Evolutionary conservation across 2,329 filamentous ascomycete genomes (phyloP).

Genomic region (Knufia fluminis): DNA sequence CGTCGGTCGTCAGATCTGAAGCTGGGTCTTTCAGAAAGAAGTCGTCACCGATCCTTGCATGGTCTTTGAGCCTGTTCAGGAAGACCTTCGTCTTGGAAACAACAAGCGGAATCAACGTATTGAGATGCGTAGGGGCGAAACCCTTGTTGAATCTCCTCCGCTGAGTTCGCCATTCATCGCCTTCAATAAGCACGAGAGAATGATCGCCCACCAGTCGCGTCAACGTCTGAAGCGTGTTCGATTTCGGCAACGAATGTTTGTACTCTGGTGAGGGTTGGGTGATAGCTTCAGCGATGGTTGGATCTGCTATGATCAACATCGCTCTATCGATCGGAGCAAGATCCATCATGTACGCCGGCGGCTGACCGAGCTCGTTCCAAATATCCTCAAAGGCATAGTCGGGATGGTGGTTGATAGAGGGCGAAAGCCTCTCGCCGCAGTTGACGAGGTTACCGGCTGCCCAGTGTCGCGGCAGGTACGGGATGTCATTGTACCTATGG

Average conservation of each 20-base stretch:
- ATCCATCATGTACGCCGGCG: slow-evolving; percentile 30
- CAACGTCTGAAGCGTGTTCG: slow-evolving; percentile 25
- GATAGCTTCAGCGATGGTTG: slow-evolving; percentile 32
- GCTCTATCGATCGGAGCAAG: slow-evolving; percentile 31
- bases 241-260: slow-evolving; percentile 28
- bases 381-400: slow-evolving; percentile 19
- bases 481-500: slow-evolving; percentile 12
- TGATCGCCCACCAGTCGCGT: slow-evolving; percentile 26
- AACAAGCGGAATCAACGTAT: slow-evolving; percentile 26
- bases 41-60: slow-evolving; percentile 25
- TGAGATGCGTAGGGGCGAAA: slow-evolving; percentile 31
- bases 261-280: slow-evolving; percentile 30
- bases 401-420: slow-evolving; percentile 13
- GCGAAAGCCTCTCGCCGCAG: slow-evolving; percentile 14
- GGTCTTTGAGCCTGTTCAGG: slow-evolving; percentile 16
- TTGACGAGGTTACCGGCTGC: slow-evolving; percentile 17
- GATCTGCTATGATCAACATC: slow-evolving; percentile 31
- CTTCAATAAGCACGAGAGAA: slow-evolving; percentile 30
- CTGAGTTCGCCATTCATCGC: slow-evolving; percentile 32
- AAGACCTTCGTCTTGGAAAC: slow-evolving; percentile 15
- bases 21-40: slow-evolving; percentile 31
- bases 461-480: slow-evolving; percentile 14
- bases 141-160: slow-evolving; percentile 33
- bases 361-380: slow-evolving; percentile 16
- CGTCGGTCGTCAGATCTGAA: slow-evolving; percentile 34